Conservation (phyloP, 2,329 filamentous ascomycete genomes). For the Aspergillus flavus region DNA sequence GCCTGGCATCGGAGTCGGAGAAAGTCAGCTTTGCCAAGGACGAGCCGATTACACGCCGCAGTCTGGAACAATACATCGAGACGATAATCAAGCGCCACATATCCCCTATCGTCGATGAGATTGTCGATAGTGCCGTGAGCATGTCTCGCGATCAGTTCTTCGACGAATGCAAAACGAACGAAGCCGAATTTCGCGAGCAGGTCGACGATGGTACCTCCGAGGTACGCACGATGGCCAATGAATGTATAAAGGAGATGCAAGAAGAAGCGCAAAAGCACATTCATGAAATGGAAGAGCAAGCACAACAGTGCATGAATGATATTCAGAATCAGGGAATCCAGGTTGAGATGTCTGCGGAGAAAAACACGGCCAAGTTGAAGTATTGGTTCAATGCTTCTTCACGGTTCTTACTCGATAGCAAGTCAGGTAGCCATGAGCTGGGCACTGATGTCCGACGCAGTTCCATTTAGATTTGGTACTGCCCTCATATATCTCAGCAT, state of each 20-base stretch:
- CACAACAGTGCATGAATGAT: constrained; percentile 17
- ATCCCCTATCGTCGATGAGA: constrained; percentile 17
- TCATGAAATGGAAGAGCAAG: constrained; percentile 17
- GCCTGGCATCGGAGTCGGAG: constrained; percentile 12
- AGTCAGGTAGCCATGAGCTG: constrained; percentile 16
- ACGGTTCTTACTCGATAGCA: constrained; percentile 14
- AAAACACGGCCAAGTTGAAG: constrained; percentile 11
- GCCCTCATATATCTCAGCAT: background rate
- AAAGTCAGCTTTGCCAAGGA: constrained; percentile 10
- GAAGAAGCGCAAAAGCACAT: constrained; percentile 16
- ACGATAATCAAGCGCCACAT: constrained; percentile 14
- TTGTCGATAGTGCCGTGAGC: constrained; percentile 17
- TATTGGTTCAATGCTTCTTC: constrained; percentile 16
- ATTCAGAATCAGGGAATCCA: constrained; percentile 16
- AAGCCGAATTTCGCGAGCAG: constrained; percentile 21
- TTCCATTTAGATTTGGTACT: constrained; percentile 19
- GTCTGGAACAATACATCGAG: constrained; percentile 17
- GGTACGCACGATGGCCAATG: constrained; percentile 17
- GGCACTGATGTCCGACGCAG: constrained; percentile 17
- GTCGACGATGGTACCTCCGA: constrained; percentile 21
- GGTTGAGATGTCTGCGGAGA: constrained; percentile 15
- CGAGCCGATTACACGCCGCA: constrained; percentile 16
- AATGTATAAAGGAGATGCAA: constrained; percentile 18
- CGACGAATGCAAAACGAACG: constrained; percentile 19
- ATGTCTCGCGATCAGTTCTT: constrained; percentile 21